Percentiles rank a stretch among this genome's conserved stretches.
phyloP scores from a whole-genome alignment of 352 stramenopile species.

The Peronosclerospora sorghi region DNA sequence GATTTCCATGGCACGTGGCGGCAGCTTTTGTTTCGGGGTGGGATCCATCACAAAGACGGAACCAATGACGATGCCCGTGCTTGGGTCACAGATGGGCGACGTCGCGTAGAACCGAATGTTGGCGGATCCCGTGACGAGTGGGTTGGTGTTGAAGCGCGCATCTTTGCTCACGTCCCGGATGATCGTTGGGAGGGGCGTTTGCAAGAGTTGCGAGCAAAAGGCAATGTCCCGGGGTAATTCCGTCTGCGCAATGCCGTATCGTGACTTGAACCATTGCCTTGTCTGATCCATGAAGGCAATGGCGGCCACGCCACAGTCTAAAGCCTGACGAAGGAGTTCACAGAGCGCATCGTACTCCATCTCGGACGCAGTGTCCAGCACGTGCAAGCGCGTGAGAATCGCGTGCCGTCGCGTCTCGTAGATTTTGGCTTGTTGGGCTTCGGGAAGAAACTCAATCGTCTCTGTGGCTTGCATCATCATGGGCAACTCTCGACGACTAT shows the following conservation, averaged over 20 bases:
- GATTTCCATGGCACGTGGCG: constrained; percentile 46
- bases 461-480: constrained; percentile 13
- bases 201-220: constrained; percentile 51
- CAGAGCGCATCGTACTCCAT: constrained; percentile 71
- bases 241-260: constrained; percentile 52
- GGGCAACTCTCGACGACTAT: constrained; percentile 3
- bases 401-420: constrained; percentile 33
- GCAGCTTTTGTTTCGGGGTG: constrained; percentile 35
- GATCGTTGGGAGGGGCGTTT: constrained; percentile 40
- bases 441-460: constrained; percentile 33
- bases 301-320: constrained; percentile 49
- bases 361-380: constrained; percentile 32
- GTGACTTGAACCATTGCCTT: constrained; percentile 64
- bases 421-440: constrained; percentile 35
- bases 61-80: constrained; percentile 44
- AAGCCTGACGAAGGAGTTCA: constrained; percentile 44
- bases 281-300: constrained; percentile 53
- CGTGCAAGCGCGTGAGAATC: constrained; percentile 31
- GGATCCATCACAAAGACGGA: constrained; percentile 80
- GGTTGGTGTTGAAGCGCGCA: constrained; percentile 72
- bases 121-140: constrained; percentile 78
- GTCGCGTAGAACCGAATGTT: constrained; percentile 91
- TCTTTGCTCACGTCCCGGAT: constrained; percentile 81
- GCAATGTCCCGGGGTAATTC: constrained; percentile 49
- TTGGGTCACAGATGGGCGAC: constrained; percentile 52